Evolutionary conservation across 768 basidiomycete genomes (phyloP).

Genomic region (Panellus pusillus): DNA sequence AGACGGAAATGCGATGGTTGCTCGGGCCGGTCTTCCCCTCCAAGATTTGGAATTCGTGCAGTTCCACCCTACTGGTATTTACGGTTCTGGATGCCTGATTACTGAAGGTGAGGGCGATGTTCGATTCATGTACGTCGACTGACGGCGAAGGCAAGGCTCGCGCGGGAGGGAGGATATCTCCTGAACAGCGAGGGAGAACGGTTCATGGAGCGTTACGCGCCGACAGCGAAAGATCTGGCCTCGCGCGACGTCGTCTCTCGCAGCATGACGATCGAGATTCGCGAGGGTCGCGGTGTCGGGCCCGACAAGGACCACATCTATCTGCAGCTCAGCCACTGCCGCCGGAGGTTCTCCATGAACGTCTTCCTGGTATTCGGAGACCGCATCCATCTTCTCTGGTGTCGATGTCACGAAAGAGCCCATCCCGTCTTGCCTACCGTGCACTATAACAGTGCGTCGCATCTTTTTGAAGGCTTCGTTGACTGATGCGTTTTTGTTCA

Average conservation of each 20-base stretch:
- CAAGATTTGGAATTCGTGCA: constrained; percentile 99
- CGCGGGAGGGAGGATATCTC: constrained; percentile 99
- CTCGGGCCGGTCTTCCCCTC: constrained; percentile 91
- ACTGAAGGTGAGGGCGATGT: constrained; percentile 72
- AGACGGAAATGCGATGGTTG: constrained; percentile 99
- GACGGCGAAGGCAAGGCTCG: constrained; percentile 59
- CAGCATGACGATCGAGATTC: constrained; percentile 98
- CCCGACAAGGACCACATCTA: constrained; percentile 97
- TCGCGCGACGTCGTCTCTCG: constrained; percentile 99
- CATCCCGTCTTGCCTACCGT: constrained; percentile 96
- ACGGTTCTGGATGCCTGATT: constrained; percentile 98
- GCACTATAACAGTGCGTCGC: constrained; percentile 91
- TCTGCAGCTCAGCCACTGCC: constrained; percentile 97
- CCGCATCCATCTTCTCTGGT: constrained; percentile 97
- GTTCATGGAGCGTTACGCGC: constrained; percentile 99
- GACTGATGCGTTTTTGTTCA: constrained; percentile 29
- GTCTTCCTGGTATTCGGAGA: constrained; percentile 99
- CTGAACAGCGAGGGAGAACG: constrained; percentile 98
- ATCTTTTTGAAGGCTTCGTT: constrained; percentile 5
- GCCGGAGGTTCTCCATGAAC: constrained; percentile 91
- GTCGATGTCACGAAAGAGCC: constrained; percentile 99
- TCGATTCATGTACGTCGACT: background rate
- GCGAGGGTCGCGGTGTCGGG: constrained; percentile 98
- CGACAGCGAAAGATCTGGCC: constrained; percentile 98
- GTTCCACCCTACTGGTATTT: constrained; percentile 99